A percentile compares a stretch with the other conserved stretches of the same genome.
phyloP scores from a whole-genome alignment of 1,139 yeast species.

The Geotrichum citri-aurantii region DNA sequence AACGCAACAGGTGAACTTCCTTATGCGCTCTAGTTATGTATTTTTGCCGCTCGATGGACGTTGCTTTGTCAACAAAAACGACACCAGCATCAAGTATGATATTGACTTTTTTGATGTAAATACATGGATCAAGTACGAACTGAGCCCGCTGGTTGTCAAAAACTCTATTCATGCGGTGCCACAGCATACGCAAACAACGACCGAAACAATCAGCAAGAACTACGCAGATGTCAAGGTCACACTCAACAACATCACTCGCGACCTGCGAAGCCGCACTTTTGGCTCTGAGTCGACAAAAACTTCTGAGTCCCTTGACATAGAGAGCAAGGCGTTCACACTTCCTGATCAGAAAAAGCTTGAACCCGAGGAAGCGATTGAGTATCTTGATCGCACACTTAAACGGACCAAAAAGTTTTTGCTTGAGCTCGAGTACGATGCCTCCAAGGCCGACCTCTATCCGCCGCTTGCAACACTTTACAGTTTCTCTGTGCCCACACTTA shows the following conservation, averaged over 20 bases:
- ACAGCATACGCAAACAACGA: constrained; percentile 11
- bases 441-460: constrained; percentile 52
- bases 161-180: not conserved
- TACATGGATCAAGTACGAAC: constrained; percentile 69
- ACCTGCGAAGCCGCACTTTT: not conserved
- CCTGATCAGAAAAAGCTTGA: constrained; percentile 31
- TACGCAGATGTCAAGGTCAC: not conserved
- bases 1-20: constrained; percentile 75
- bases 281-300: not conserved
- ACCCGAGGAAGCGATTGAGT: constrained; percentile 59
- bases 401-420: constrained; percentile 54
- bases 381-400: constrained; percentile 55
- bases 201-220: constrained; percentile 15
- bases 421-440: constrained; percentile 52
- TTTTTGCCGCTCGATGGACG: constrained; percentile 73
- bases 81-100: constrained; percentile 52
- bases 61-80: constrained; percentile 56
- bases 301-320: not conserved
- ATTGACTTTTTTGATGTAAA: constrained; percentile 75
- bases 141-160: constrained; percentile 67
- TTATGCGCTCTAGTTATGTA: constrained; percentile 78
- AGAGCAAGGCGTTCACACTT: constrained; percentile 7
- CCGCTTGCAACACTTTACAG: constrained; percentile 82
- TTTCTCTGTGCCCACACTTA: constrained; percentile 72
- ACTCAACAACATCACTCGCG: constrained; percentile 5